A percentile compares a stretch with the other conserved stretches of the same genome.
These are phyloP conservation scores for Leccinum variicolor DNA, from an alignment of 768 basidiomycete species.

Conservation along the genomic window DNA sequence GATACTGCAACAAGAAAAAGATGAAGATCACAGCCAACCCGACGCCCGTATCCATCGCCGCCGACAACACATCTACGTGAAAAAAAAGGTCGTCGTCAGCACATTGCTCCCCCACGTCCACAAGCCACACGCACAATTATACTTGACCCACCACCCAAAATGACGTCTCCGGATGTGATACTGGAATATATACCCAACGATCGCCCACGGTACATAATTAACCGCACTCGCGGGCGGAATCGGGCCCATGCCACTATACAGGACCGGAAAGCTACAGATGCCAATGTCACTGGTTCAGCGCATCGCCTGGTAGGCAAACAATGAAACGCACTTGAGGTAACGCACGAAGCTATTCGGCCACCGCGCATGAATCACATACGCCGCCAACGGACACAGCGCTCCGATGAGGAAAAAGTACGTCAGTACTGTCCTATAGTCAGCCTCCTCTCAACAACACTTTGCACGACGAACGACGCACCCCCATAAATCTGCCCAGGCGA, in stretches of 20 bases:
- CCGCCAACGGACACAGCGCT: slow-evolving; percentile 53
- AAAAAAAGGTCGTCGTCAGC: slow-evolving; percentile 14
- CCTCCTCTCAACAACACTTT: background rate
- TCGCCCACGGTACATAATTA: slow-evolving; percentile 66
- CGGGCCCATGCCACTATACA: background rate
- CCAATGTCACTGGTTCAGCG: background rate
- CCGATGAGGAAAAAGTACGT: slow-evolving; percentile 79
- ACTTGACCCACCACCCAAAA: slow-evolving; percentile 69
- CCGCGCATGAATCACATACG: slow-evolving; percentile 51
- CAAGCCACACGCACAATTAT: slow-evolving; percentile 30
- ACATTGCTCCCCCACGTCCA: background rate
- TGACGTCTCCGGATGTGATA: slow-evolving; percentile 55
- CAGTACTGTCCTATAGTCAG: slow-evolving; percentile 31
- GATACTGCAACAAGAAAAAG: slow-evolving; percentile 66
- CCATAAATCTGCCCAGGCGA: slow-evolving; percentile 61
- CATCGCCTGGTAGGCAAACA: background rate
- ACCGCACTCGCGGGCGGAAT: slow-evolving; percentile 67
- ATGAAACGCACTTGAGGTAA: slow-evolving; percentile 55
- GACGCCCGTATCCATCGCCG: slow-evolving; percentile 69
- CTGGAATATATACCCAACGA: slow-evolving; percentile 66
- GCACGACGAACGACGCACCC: slow-evolving; percentile 19
- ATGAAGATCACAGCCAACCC: slow-evolving; percentile 53
- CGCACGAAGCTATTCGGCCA: slow-evolving; percentile 63
- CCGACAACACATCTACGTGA: slow-evolving; percentile 56
- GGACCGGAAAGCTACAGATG: background rate